These are phyloP conservation scores for Chenopodium berlandieri DNA, from an alignment of 148 eudicot species.

Conservation along the genomic window DNA sequence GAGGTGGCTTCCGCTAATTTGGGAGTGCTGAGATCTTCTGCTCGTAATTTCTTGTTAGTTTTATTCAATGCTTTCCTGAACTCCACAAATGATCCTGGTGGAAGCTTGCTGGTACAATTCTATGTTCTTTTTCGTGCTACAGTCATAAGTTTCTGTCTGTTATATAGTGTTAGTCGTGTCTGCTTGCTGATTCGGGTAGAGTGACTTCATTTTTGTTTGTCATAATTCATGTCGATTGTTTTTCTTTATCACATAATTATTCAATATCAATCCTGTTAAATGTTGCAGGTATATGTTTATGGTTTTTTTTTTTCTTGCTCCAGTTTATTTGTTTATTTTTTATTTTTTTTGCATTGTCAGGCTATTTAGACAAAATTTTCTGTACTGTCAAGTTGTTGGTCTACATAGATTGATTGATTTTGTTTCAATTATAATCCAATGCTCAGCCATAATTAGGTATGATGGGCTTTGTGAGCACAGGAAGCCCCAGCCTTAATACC, in stretches of 20 bases:
- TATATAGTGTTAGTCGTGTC: neutral
- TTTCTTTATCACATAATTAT: too few species aligned
- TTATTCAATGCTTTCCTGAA: constrained; percentile 57
- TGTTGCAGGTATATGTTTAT: too few species aligned
- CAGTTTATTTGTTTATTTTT: too few species aligned
- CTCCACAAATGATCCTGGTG: constrained; percentile 67
- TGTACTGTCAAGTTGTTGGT: too few species aligned
- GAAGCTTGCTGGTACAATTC: constrained; percentile 67
- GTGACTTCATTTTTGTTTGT: neutral
- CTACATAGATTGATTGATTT: too few species aligned
- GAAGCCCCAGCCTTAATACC: neutral
- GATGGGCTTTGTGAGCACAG: too few species aligned
- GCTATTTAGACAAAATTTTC: too few species aligned
- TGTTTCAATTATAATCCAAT: too few species aligned
- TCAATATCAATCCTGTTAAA: too few species aligned
- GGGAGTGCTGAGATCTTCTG: constrained; percentile 53
- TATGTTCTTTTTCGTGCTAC: neutral
- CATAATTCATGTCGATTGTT: neutral
- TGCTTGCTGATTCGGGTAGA: neutral
- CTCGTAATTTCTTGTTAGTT: constrained; percentile 54
- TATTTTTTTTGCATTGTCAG: too few species aligned
- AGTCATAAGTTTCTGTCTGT: neutral
- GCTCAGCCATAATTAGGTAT: too few species aligned
- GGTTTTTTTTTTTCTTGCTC: too few species aligned
- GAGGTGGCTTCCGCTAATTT: constrained; percentile 68